Base-by-base conservation (phyloP, 2,329 filamentous ascomycete genomes). In the Xylaria sp. region DNA sequence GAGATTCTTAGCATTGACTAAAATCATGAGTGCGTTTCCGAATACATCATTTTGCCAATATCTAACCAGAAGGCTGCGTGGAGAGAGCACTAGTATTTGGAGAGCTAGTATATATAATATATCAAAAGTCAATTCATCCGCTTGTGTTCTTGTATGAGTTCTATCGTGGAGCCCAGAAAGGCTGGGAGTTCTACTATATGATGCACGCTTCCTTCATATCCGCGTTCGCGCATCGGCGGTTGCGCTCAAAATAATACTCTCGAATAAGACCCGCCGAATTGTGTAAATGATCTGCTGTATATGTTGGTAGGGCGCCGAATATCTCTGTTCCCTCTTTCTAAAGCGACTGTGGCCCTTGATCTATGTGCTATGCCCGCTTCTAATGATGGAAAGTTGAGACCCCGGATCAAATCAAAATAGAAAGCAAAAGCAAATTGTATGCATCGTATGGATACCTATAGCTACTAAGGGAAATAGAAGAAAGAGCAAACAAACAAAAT, bases 401-500 rank as follows among this genome's bases (percentile, higher is more conserved):
- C 25, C 5, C 34, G 34, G 10, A 37, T 37, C 48, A 62, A 41
- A 39, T 54, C 18, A 15, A 52, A 51, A 56, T 50, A 46, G 41
- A 46, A 37, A 32, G 20, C 23, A 8, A 12, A 61, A 70, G 50
- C 44, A 23, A 57, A 51, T 34, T 52, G 23, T 44, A 58, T 58
- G 46, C 10, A 55, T 48, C 13, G 28, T 55, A 55, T 32, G 32
- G 20, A 46, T 46, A 46, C 18, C 41, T 39, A 60, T 50, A 28
- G n/a, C 58, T 48, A 34, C 48, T 20, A 39, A 57, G 3, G 18
- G 10, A 28, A 51, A 37, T 3, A 20, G 39, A 63, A 66, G 23
- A 56, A 58, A 60, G 51, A 13, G 50, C 41, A 60, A 51, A 13
- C 28, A 54, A 60, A 63, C 32, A 15, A 18, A 65, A 58, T 4